phyloP scores from a whole-genome alignment of 768 basidiomycete genomes.

The Suillus lakei region DNA sequence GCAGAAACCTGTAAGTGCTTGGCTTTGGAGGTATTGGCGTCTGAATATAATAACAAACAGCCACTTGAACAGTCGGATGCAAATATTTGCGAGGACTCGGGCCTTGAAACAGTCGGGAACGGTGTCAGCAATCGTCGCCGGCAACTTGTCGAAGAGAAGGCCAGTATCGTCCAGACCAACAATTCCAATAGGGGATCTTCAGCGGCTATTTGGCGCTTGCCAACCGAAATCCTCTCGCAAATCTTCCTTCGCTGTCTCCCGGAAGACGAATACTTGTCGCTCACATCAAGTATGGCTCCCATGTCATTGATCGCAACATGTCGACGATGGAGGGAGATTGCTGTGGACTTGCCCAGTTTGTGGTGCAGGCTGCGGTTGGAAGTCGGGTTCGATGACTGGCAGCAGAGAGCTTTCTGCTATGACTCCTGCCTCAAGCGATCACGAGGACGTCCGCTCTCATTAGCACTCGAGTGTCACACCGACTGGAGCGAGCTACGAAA shows the following conservation, averaged over 20 bases:
- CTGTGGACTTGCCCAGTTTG: slow-evolving; percentile 43
- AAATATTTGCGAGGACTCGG: no score
- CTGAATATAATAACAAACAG: neutral
- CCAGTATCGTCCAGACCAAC: slow-evolving; percentile 19
- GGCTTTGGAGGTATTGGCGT: neutral
- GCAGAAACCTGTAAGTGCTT: neutral
- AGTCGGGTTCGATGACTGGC: slow-evolving; percentile 9
- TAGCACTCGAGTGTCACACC: neutral
- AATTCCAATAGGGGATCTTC: slow-evolving; percentile 22
- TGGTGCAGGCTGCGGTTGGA: slow-evolving; percentile 50
- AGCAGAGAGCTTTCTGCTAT: slow-evolving; percentile 2
- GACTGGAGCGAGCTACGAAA: neutral
- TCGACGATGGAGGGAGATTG: slow-evolving; percentile 46
- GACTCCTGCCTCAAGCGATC: neutral
- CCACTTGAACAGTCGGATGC: neutral
- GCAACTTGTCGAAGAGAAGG: neutral
- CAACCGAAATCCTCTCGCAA: slow-evolving; percentile 50
- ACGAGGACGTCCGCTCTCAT: neutral
- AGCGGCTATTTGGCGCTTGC: slow-evolving; percentile 42
- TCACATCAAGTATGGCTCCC: slow-evolving; percentile 34
- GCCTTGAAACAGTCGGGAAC: no score
- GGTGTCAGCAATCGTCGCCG: no score
- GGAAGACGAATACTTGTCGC: slow-evolving; percentile 27
- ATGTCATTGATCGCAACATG: slow-evolving; percentile 46
- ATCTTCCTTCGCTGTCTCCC: slow-evolving; percentile 48